Base-by-base conservation (phyloP, 768 basidiomycete genomes). In the Lentinula sp. region DNA sequence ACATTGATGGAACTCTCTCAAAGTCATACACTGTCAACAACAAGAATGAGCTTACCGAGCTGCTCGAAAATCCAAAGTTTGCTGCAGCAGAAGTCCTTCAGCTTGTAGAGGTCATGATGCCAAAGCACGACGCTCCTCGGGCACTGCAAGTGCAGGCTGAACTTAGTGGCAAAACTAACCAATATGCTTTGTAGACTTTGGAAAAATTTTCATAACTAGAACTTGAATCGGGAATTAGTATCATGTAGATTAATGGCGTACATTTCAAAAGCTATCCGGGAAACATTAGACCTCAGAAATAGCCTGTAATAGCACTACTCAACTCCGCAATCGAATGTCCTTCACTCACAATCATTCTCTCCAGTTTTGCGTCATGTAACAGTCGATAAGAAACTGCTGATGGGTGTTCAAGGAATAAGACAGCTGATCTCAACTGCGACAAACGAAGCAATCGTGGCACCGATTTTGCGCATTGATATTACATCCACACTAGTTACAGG, bases 41-140 rank as follows among this genome's bases (percentile, higher is more conserved):
- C 57, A 91, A 88, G 68, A 60, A 70, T 7, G 91, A 91, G 70
- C 77, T 97, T 8, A 80, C 84, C 34, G 72, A 71, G 2, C 78
- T 98, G 13, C 80, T 98, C 61, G 78, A 84, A 4, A 78, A 89
- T 68, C 61, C 74, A 2, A 69, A 74, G 7, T 95, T 97, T 68
- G 80, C 77, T 2, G 76, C 67, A 21, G 85, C 88, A 3, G 77
- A 84, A 58, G 83, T 82, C 72, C 85, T 91, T 55, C 89, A 92
- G 67, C 74, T 94, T 37, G 87, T 94, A 15, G 93, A 95, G 73
- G 82, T 95, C 8, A 72, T 86, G 61, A 91, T 95, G 89, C 81
- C 77, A 28, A 80, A 78, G 63, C 72, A 80, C 31, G 93, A 95
- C 70, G 89, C 89, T 0, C 93, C 93, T 3, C 73, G 77, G 39